phyloP scores from a whole-genome alignment of 768 basidiomycete species.

The Suillus luteus region DNA sequence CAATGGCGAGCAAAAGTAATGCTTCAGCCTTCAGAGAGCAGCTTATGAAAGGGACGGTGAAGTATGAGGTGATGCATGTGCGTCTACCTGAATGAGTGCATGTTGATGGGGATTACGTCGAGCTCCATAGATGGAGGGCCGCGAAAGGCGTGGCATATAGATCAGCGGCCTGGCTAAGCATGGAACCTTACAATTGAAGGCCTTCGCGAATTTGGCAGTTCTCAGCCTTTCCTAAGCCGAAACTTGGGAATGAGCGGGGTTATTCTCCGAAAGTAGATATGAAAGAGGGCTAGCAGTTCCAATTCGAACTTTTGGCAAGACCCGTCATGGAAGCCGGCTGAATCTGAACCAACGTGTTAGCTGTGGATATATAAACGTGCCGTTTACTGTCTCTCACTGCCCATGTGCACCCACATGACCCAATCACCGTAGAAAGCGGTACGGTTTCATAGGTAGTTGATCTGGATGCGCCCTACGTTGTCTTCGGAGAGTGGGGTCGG shows the following conservation, averaged over 20 bases:
- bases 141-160: conserved; percentile 15
- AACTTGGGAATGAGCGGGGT: conserved; percentile 11
- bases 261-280: conserved; percentile 19
- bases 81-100: conserved; percentile 4
- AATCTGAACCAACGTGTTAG: conserved; percentile 25
- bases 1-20: conserved; percentile 26
- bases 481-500: background rate
- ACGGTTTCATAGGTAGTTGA: no score
- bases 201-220: conserved; percentile 1
- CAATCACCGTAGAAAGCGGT: conserved; percentile 13
- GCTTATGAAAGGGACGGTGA: conserved; percentile 12
- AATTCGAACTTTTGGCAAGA: conserved; percentile 9
- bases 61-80: background rate
- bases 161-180: conserved; percentile 3
- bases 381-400: conserved; percentile 4
- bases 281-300: conserved; percentile 8
- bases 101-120: conserved; percentile 16
- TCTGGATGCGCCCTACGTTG: background rate
- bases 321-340: conserved; percentile 24
- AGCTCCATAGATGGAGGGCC: conserved; percentile 14
- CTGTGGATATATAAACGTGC: conserved; percentile 12
- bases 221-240: conserved; percentile 13
- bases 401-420: conserved; percentile 1
- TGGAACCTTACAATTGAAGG: conserved; percentile 10
- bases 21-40: conserved; percentile 18